Conservation (phyloP, 2,329 filamentous ascomycete genomes). For the Botryotinia narcissicola region DNA sequence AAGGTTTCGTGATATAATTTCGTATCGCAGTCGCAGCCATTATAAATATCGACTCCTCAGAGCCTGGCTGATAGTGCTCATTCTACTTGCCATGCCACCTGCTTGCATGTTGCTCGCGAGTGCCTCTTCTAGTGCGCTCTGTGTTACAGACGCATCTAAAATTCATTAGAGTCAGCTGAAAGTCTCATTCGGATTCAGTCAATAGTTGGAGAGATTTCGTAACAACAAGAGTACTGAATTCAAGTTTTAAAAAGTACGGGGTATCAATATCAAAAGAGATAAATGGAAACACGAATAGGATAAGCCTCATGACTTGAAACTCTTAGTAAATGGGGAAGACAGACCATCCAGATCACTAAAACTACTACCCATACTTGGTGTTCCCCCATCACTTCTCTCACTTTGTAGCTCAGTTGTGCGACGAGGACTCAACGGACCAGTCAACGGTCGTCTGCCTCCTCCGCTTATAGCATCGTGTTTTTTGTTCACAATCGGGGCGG, state of each 20-base stretch:
- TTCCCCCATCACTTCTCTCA: conserved; percentile 65
- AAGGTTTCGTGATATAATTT: neutral
- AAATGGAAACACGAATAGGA: neutral
- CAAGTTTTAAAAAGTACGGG: too few species aligned
- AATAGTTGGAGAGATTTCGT: neutral
- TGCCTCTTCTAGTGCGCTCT: conserved; percentile 76
- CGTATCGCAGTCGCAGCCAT: conserved; percentile 9
- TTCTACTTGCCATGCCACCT: conserved; percentile 57
- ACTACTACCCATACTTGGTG: conserved; percentile 79
- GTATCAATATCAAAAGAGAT: conserved; percentile 13
- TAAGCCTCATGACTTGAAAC: neutral
- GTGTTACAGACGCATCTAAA: conserved; percentile 71
- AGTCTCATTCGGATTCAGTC: neutral
- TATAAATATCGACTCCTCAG: conserved; percentile 58
- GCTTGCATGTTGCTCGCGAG: conserved; percentile 70
- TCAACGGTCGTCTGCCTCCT: conserved; percentile 21
- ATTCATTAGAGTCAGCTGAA: neutral
- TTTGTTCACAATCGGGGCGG: conserved; percentile 28
- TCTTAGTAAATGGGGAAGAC: conserved; percentile 20
- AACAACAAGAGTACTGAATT: neutral
- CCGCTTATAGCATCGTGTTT: neutral
- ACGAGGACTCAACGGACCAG: conserved; percentile 55
- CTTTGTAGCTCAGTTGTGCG: conserved; percentile 57
- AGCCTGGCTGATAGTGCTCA: conserved; percentile 66
- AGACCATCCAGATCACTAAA: conserved; percentile 81